A percentile compares a stretch with the other conserved stretches of the same genome.
phyloP scores from a whole-genome alignment of 1,284 basidiomycete species.

The Ustilago nuda region DNA sequence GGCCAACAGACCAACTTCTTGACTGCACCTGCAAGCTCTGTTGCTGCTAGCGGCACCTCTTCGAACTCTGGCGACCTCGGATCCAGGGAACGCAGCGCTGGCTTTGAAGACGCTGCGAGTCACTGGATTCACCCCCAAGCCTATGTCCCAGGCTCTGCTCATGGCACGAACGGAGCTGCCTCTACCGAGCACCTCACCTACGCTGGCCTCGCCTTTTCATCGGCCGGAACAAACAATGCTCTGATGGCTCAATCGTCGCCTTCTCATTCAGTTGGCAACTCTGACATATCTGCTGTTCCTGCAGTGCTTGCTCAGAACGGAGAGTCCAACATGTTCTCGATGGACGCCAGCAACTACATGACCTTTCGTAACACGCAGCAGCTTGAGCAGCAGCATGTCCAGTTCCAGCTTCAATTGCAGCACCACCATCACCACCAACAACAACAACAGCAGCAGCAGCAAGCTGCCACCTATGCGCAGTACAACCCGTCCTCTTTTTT shows the following conservation, averaged over 20 bases:
- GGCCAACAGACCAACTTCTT: slow-evolving; percentile 14
- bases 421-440: slow-evolving; percentile 24
- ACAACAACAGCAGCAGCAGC: slow-evolving; percentile 29
- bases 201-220: slow-evolving; percentile 35
- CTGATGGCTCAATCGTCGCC: slow-evolving; percentile 16
- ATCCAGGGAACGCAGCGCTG: slow-evolving; percentile 15
- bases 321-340: slow-evolving; percentile 27
- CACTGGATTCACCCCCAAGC: slow-evolving; percentile 29
- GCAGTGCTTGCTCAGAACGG: slow-evolving; percentile 22
- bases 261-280: slow-evolving; percentile 4
- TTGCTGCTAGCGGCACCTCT: slow-evolving; percentile 15
- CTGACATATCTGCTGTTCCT: slow-evolving; percentile 8
- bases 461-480: slow-evolving; percentile 16
- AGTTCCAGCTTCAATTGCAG: slow-evolving; percentile 27
- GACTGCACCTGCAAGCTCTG: slow-evolving; percentile 13
- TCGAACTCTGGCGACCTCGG: slow-evolving; percentile 33
- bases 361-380: slow-evolving; percentile 41
- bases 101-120: slow-evolving; percentile 20
- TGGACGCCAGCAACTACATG: slow-evolving; percentile 29
- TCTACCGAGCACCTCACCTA: slow-evolving; percentile 26
- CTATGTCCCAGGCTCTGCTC: slow-evolving; percentile 12
- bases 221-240: slow-evolving; percentile 16
- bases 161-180: not conserved
- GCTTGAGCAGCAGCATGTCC: slow-evolving; percentile 27
- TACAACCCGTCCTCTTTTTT: slow-evolving; percentile 49